Evolutionary conservation across 805 yeast genomes (phyloP).

Genomic region (Yarrowia bubula): DNA sequence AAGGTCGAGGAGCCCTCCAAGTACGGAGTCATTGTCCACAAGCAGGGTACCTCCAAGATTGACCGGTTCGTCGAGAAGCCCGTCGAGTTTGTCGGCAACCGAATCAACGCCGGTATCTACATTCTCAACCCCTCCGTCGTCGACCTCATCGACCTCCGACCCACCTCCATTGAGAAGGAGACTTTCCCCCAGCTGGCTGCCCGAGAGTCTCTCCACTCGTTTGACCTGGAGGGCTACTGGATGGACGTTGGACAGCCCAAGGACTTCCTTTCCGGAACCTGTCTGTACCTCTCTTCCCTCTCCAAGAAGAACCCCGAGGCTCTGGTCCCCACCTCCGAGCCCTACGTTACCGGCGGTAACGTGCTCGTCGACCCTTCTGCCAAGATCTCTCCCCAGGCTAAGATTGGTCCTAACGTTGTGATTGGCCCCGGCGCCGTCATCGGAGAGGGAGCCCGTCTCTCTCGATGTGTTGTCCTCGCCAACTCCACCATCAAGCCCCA

Average conservation of each 20-base stretch:
- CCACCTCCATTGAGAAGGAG: slow-evolving; percentile 99
- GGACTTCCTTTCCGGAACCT: slow-evolving; percentile 96
- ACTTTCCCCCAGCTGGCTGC: slow-evolving; percentile 96
- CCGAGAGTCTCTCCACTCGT: slow-evolving; percentile 83
- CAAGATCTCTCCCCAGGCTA: slow-evolving; percentile 84
- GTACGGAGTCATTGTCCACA: slow-evolving; percentile 99
- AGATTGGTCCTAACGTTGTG: slow-evolving; percentile 97
- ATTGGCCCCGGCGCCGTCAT: slow-evolving; percentile 94
- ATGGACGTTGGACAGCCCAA: slow-evolving; percentile 99
- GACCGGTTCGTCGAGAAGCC: slow-evolving; percentile 99
- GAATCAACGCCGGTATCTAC: slow-evolving; percentile 99
- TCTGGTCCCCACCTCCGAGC: slow-evolving; percentile 60
- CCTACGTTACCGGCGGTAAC: slow-evolving; percentile 82
- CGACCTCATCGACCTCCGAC: slow-evolving; percentile 94
- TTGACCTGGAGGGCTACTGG: slow-evolving; percentile 99
- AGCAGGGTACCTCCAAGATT: slow-evolving; percentile 89
- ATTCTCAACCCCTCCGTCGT: slow-evolving; percentile 96
- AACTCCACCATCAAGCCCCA: slow-evolving; percentile 93
- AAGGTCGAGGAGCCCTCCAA: slow-evolving; percentile 99
- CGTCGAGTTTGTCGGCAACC: slow-evolving; percentile 98
- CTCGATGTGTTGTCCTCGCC: slow-evolving; percentile 87
- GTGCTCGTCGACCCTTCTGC: slow-evolving; percentile 95
- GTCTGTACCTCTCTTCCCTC: slow-evolving; percentile 82
- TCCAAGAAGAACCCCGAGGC: slow-evolving; percentile 72
- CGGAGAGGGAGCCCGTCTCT: slow-evolving; percentile 98